phyloP scores from a whole-genome alignment of 2,329 filamentous ascomycete genomes.

The Hypoxylon sp. region DNA sequence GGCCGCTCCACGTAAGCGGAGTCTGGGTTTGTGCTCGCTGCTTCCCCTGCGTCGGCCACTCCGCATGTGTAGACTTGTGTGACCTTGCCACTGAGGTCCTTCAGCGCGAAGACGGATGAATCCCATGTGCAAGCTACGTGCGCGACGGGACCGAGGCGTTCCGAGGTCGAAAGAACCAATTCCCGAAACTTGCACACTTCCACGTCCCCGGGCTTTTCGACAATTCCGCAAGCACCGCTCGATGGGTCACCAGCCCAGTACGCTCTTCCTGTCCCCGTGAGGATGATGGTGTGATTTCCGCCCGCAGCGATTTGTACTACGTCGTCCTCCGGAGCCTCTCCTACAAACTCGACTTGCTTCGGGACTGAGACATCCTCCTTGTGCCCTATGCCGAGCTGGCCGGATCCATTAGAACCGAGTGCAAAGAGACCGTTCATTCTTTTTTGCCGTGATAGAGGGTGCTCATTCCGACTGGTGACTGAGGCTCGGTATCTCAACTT shows the following conservation, averaged over 20 bases:
- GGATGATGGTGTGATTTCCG: slow-evolving; percentile 87
- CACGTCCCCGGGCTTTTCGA: slow-evolving; percentile 44
- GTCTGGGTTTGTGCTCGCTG: slow-evolving; percentile 70
- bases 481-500: not conserved
- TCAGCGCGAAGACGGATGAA: slow-evolving; percentile 72
- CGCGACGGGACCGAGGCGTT: slow-evolving; percentile 48
- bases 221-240: slow-evolving; percentile 67
- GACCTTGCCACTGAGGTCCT: slow-evolving; percentile 58
- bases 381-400: slow-evolving; percentile 79
- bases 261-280: slow-evolving; percentile 69
- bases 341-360: slow-evolving; percentile 69
- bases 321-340: slow-evolving; percentile 53
- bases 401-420: slow-evolving; percentile 80
- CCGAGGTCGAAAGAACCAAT: slow-evolving; percentile 53
- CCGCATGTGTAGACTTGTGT: slow-evolving; percentile 74
- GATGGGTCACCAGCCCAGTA: slow-evolving; percentile 74
- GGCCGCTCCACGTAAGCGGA: slow-evolving; percentile 13
- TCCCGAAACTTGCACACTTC: slow-evolving; percentile 56
- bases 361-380: slow-evolving; percentile 77
- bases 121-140: slow-evolving; percentile 83
- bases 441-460: not conserved
- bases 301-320: slow-evolving; percentile 68
- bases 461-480: not conserved
- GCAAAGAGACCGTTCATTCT: slow-evolving; percentile 71
- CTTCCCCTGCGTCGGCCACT: slow-evolving; percentile 73